A percentile compares a stretch with the other conserved stretches of the same genome.
Evolutionary conservation across 352 stramenopile species (phyloP).

Genomic region (Pythium sukuiense): DNA sequence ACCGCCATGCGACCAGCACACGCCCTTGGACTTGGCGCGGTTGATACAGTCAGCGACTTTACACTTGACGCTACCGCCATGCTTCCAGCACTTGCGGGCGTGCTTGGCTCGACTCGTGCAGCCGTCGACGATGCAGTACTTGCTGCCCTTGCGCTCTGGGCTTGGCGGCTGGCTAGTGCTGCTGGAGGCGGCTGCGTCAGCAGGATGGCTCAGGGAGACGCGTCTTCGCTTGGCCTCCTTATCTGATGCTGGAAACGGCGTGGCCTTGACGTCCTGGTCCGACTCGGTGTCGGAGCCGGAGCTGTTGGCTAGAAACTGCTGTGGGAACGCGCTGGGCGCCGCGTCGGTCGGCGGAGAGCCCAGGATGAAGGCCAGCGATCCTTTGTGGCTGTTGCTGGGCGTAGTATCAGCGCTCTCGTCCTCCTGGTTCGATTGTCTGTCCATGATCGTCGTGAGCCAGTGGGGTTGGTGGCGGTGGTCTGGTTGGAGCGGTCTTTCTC

Average conservation of each 20-base stretch:
- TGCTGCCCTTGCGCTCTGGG: conserved; percentile 39
- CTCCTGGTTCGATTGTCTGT: not conserved
- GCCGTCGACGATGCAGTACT: conserved; percentile 52
- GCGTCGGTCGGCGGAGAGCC: not conserved
- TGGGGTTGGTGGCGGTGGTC: not conserved
- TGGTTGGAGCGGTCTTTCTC: not conserved
- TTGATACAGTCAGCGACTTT: conserved; percentile 59
- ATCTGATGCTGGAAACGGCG: not conserved
- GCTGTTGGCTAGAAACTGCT: not conserved
- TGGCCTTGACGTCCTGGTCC: conserved; percentile 10
- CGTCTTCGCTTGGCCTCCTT: conserved; percentile 11
- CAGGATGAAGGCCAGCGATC: conserved; percentile 7
- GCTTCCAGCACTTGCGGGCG: conserved; percentile 50
- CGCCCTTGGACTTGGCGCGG: conserved; percentile 58
- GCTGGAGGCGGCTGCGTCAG: not conserved
- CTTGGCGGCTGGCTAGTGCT: not conserved
- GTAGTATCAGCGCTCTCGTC: not conserved
- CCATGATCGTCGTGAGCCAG: conserved; percentile 21
- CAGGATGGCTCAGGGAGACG: conserved; percentile 5
- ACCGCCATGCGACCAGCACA: conserved; percentile 62
- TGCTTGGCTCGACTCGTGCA: conserved; percentile 52
- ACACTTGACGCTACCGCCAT: conserved; percentile 54
- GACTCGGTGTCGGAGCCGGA: conserved; percentile 23
- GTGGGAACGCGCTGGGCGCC: not conserved
- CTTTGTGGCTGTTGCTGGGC: conserved; percentile 7